Percentiles rank a stretch among this genome's conserved stretches.
These are phyloP conservation scores for Grosmannia huntii DNA, from an alignment of 2,329 filamentous ascomycete species.

Conservation along the genomic window DNA sequence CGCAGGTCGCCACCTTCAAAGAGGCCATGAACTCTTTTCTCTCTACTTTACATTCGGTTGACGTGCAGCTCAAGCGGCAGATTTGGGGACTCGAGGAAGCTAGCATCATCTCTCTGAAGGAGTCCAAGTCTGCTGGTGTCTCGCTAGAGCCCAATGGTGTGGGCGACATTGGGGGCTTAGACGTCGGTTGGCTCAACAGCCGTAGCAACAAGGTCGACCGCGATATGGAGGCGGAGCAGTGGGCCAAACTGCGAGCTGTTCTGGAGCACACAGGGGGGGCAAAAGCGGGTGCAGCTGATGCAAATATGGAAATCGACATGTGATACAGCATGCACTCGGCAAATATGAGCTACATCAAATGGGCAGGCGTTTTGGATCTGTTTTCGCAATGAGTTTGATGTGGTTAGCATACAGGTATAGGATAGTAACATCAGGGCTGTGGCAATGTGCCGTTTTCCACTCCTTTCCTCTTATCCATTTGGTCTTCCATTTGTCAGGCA, in stretches of 20 bases:
- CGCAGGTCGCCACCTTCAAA: slow-evolving; percentile 45
- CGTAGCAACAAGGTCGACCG: slow-evolving; percentile 68
- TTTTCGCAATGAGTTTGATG: neutral
- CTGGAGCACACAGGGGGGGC: slow-evolving; percentile 27
- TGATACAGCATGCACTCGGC: neutral
- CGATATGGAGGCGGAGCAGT: slow-evolving; percentile 73
- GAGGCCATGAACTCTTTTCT: slow-evolving; percentile 55
- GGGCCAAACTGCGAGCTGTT: slow-evolving; percentile 48
- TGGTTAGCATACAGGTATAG: neutral
- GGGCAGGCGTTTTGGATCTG: neutral
- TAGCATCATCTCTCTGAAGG: slow-evolving; percentile 48
- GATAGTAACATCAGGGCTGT: neutral
- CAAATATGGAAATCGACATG: neutral
- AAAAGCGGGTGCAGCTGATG: neutral
- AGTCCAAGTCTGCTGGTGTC: slow-evolving; percentile 13
- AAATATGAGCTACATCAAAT: neutral
- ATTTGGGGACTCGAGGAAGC: slow-evolving; percentile 74
- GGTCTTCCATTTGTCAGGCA: neutral
- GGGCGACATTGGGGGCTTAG: slow-evolving; percentile 48
- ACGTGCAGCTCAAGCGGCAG: slow-evolving; percentile 61
- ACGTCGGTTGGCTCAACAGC: slow-evolving; percentile 84
- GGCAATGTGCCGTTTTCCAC: neutral
- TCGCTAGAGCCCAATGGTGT: slow-evolving; percentile 41
- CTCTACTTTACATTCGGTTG: slow-evolving; percentile 57
- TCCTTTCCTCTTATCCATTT: neutral